Percentiles rank a stretch among this genome's conserved stretches.
Conservation (phyloP, 176 grass and related monocot species). For the Cymbopogon citratus region DNA sequence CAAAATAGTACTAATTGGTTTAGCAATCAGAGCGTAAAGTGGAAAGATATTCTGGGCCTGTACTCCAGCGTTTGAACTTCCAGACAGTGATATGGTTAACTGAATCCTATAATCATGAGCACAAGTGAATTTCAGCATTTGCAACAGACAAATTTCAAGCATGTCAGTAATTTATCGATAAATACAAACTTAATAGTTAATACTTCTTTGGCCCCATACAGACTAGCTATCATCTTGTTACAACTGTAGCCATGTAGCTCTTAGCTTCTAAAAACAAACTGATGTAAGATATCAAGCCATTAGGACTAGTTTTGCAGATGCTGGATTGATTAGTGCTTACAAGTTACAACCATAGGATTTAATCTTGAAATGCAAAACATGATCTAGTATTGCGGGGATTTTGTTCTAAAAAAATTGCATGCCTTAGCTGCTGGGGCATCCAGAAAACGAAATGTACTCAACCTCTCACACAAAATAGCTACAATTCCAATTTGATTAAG, state of each 20-base stretch:
- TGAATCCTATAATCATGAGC: slow-evolving; percentile 54
- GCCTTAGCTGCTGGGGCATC: background rate
- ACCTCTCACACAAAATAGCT: background rate
- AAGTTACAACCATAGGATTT: background rate
- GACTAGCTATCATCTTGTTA: background rate
- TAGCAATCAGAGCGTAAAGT: slow-evolving; percentile 69
- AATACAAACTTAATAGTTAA: background rate
- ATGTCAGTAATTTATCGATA: background rate
- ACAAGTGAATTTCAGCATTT: slow-evolving; percentile 13
- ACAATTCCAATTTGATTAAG: background rate
- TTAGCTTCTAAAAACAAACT: background rate
- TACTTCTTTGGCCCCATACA: background rate
- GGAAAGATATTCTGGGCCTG: slow-evolving; percentile 56
- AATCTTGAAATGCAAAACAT: slow-evolving; percentile 2
- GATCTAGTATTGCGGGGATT: background rate
- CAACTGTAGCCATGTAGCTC: background rate
- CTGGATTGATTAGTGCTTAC: background rate
- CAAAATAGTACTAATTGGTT: slow-evolving; percentile 31
- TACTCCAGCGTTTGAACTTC: slow-evolving; percentile 43
- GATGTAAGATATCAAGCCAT: background rate
- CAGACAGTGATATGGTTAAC: slow-evolving; percentile 59
- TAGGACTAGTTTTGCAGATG: background rate
- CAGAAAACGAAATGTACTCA: background rate
- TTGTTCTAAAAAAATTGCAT: background rate
- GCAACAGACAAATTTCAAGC: background rate